Conservation (phyloP, 2,329 filamentous ascomycete species). For the Penicillium sp. region DNA sequence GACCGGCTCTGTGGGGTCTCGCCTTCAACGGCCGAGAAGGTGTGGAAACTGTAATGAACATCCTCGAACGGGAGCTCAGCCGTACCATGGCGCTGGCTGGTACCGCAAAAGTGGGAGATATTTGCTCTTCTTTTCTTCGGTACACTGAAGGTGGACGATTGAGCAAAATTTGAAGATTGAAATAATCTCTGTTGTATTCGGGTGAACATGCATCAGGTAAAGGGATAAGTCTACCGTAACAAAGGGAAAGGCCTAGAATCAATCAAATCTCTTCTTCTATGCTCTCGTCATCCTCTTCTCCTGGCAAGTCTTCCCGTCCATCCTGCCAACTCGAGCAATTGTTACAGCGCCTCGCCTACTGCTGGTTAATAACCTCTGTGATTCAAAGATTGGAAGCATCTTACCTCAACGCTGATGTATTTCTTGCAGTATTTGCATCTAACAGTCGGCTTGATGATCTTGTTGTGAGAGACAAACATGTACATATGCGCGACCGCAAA, state of each 20-base stretch:
- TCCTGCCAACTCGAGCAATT: constrained; percentile 61
- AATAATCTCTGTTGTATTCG: not conserved
- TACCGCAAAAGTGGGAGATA: not conserved
- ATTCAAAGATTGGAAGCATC: constrained; percentile 7
- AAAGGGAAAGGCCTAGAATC: not conserved
- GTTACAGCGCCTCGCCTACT: constrained; percentile 49
- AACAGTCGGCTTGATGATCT: constrained; percentile 68
- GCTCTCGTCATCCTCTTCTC: constrained; percentile 4
- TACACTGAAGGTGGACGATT: constrained; percentile 1
- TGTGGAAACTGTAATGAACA: constrained; percentile 9
- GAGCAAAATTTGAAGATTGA: constrained; percentile 1
- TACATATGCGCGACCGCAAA: constrained; percentile 65
- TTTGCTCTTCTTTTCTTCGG: constrained; percentile 1
- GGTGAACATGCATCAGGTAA: not conserved
- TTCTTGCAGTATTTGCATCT: constrained; percentile 58
- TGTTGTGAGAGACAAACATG: constrained; percentile 60
- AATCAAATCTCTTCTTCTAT: constrained; percentile 1
- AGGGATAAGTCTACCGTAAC: not conserved
- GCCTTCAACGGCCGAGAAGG: constrained; percentile 6
- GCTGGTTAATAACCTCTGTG: not conserved
- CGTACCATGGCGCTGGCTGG: constrained; percentile 7
- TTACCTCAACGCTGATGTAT: constrained; percentile 61
- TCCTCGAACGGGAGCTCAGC: constrained; percentile 8
- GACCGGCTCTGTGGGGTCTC: constrained; percentile 7
- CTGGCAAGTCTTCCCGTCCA: constrained; percentile 49